phyloP scores from a whole-genome alignment of 192 early-diverging fungal species.

The Allomyces macrogynus region DNA sequence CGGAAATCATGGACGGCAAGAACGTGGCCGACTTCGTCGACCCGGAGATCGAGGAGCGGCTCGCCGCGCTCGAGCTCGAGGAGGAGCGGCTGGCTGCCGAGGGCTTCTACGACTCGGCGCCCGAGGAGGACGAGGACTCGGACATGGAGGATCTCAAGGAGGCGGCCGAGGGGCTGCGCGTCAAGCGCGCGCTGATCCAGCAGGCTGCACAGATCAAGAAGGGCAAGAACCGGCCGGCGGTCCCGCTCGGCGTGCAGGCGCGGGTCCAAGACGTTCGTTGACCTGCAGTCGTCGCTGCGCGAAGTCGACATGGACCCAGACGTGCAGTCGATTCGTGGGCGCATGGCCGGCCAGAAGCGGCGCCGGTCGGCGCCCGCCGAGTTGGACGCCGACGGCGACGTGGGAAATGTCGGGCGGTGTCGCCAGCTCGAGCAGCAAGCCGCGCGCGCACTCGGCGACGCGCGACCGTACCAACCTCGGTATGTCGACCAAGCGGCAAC shows the following conservation, averaged over 20 bases:
- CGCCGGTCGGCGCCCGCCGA: neutral
- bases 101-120: slow-evolving; percentile 72
- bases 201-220: slow-evolving; percentile 51
- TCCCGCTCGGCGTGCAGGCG: slow-evolving; percentile 38
- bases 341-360: neutral
- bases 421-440: neutral
- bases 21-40: slow-evolving; percentile 98
- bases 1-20: slow-evolving; percentile 96
- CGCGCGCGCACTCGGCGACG: too few relatives aligned
- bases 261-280: slow-evolving; percentile 11
- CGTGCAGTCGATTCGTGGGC: neutral
- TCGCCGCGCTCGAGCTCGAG: slow-evolving; percentile 88
- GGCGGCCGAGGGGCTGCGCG: slow-evolving; percentile 59
- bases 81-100: slow-evolving; percentile 83
- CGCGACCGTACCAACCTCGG: slow-evolving; percentile 11
- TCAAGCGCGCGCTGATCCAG: slow-evolving; percentile 66
- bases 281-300: neutral
- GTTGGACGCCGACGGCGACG: neutral
- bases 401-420: neutral
- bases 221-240: slow-evolving; percentile 53
- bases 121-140: slow-evolving; percentile 30
- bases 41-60: slow-evolving; percentile 84
- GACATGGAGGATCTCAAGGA: slow-evolving; percentile 61
- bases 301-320: neutral
- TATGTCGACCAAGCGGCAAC: slow-evolving; percentile 2